phyloP scores from a whole-genome alignment of 2,329 filamentous ascomycete genomes.

The Pyrenophora graminea region DNA sequence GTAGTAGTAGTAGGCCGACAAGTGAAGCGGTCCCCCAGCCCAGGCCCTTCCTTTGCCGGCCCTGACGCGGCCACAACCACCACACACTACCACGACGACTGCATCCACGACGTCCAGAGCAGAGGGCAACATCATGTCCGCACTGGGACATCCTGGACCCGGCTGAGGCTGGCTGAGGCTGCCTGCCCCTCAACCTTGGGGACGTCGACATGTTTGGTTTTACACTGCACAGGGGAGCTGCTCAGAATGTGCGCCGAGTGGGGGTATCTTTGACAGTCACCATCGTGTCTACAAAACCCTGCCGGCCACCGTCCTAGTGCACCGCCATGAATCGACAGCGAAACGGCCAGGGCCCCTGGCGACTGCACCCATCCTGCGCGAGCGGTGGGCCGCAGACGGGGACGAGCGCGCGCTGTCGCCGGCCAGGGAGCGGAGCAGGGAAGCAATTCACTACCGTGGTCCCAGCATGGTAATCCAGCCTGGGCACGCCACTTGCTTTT shows the following conservation, averaged over 20 bases:
- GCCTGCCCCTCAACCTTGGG: conserved; percentile 13
- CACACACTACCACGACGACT: neutral
- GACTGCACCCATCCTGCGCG: conserved; percentile 25
- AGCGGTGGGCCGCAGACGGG: conserved; percentile 24
- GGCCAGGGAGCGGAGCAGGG: conserved; percentile 25
- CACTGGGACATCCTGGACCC: conserved; percentile 8
- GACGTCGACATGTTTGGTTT: conserved; percentile 28
- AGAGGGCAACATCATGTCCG: conserved; percentile 3
- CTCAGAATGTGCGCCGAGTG: conserved; percentile 21
- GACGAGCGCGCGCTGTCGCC: conserved; percentile 20
- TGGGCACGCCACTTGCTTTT: conserved; percentile 31
- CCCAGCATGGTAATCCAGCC: conserved; percentile 34
- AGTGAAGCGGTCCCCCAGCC: too few species aligned
- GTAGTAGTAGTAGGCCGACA: too few species aligned
- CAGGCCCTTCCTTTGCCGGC: neutral
- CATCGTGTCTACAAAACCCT: conserved; percentile 33
- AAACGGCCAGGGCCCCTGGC: conserved; percentile 36
- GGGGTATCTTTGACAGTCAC: conserved; percentile 35
- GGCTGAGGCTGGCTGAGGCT: conserved; percentile 22
- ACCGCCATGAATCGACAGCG: conserved; percentile 36
- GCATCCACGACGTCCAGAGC: neutral
- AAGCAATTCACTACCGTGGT: conserved; percentile 22
- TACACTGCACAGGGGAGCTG: conserved; percentile 25
- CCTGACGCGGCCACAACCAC: conserved; percentile 7
- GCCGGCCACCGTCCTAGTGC: conserved; percentile 24